Percentiles rank a stretch among this genome's conserved stretches.
These are phyloP conservation scores for Tephrocybe sp. DNA, from an alignment of 768 basidiomycete genomes.

Conservation along the genomic window DNA sequence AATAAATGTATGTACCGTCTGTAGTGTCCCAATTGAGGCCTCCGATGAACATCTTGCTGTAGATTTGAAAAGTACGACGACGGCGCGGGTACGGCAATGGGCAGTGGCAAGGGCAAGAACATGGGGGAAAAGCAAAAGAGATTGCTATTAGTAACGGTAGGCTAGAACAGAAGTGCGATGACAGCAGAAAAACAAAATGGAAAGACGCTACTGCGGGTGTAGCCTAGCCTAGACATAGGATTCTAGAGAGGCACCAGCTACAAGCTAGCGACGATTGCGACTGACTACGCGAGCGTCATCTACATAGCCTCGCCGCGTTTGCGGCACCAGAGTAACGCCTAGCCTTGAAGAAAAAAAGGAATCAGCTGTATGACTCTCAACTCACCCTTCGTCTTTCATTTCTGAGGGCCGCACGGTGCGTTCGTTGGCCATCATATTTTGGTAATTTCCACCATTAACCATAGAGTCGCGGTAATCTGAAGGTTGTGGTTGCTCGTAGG, in stretches of 20 bases:
- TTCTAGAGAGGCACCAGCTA: conserved; percentile 60
- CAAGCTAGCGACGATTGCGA: conserved; percentile 64
- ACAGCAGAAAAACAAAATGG: conserved; percentile 54
- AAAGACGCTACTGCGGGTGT: conserved; percentile 76
- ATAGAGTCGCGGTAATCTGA: conserved; percentile 46
- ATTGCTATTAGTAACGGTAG: conserved; percentile 80
- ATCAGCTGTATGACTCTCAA: conserved; percentile 42
- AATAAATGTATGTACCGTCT: conserved; percentile 71
- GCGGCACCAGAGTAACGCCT: conserved; percentile 27
- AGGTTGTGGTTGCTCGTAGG: conserved; percentile 66
- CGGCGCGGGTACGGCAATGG: conserved; percentile 15
- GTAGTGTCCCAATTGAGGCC: conserved; percentile 99
- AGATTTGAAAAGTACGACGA: conserved; percentile 14
- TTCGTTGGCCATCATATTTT: conserved; percentile 46
- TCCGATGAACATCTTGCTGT: conserved; percentile 99
- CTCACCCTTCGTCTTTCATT: conserved; percentile 97
- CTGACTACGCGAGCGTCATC: conserved; percentile 61
- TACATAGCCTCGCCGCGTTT: conserved; percentile 28
- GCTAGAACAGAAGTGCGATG: conserved; percentile 65
- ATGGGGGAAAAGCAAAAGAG: conserved; percentile 49
- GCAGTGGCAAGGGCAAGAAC: no score
- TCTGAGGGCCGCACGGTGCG: conserved; percentile 79
- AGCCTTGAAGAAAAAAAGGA: conserved; percentile 16
- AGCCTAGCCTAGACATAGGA: conserved; percentile 79
- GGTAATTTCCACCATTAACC: conserved; percentile 37